Base-by-base conservation (phyloP, 2,329 filamentous ascomycete species). In the Huntiella decipiens region DNA sequence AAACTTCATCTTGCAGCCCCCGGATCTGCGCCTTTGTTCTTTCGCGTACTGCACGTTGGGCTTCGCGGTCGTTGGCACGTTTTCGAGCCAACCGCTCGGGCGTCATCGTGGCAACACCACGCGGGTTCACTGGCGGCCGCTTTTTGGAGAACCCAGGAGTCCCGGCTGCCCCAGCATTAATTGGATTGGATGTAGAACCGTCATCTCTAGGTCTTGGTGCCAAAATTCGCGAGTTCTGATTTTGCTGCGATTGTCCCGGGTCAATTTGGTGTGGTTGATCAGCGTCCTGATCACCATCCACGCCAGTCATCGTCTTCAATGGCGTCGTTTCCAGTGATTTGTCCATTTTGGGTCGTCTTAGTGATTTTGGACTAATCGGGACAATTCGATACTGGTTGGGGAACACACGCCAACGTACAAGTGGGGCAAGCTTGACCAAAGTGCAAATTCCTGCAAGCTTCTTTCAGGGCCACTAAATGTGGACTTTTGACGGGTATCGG, bases 21-120 rank as follows among this genome's bases (percentile, higher is more conserved):
- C 88, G 82, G 53, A 91, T 91, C 59, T 82, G 80, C 48, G 76
- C 73, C 62, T 79, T 84, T 22, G 83, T 91, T 46, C 84, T 74
- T 63, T 88, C 82, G 37, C 84, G 72, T 50, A 92, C 91, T 35
- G 82, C 83, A 42, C 84, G 73, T 59, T 93, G 84, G 28, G 84
- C 85, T 60, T 92, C 83, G 48, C 84, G 77, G 75, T 50, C 70
- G 55, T 73, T 74, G 31, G 70, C 70, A 47, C 71, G 63, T 56
- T 74, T 74, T 59, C 83, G 82, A 48, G 76, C 73, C 43, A 86
- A 65, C 60, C 86, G 78, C 55, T 86, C 82, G 33, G 79, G 74
- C 1, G 79, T 83, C 57, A 79, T 68, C 54, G 80, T 79, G 44
- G 71, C 71, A 37, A 74, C 70, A 8, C 48, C 49, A 33, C 47